Percentiles rank a stretch among this genome's conserved stretches.
Conservation (phyloP, 768 basidiomycete species). For the Podaxis mareebaensis region DNA sequence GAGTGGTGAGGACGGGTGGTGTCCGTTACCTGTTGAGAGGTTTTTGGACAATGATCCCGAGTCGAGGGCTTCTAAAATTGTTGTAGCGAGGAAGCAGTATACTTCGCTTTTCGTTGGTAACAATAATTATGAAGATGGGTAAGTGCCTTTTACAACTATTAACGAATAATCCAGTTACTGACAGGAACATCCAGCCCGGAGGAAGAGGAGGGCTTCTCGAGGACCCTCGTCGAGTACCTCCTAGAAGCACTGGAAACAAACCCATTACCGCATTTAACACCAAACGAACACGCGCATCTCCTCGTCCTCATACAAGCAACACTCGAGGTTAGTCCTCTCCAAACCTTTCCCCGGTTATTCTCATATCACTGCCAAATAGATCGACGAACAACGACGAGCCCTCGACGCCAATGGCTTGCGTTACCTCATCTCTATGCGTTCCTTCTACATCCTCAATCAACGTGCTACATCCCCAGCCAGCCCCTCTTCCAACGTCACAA, state of each 20-base stretch:
- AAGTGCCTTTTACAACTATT: constrained; percentile 20
- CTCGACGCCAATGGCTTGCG: constrained; percentile 91
- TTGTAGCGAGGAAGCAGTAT: constrained; percentile 39
- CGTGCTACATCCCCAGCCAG: constrained; percentile 39
- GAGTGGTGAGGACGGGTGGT: constrained; percentile 34
- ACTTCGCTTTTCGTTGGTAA: constrained; percentile 54
- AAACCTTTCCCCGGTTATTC: constrained; percentile 13
- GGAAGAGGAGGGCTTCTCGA: constrained; percentile 58
- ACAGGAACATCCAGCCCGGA: constrained; percentile 37
- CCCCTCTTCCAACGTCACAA: constrained; percentile 49
- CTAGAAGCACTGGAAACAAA: constrained; percentile 62
- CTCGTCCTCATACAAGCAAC: constrained; percentile 85
- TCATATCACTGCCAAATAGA: constrained; percentile 41
- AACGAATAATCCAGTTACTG: neutral
- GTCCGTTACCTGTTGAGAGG: constrained; percentile 56
- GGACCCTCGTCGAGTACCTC: constrained; percentile 57
- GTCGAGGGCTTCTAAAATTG: constrained; percentile 16
- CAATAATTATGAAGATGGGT: constrained; percentile 45
- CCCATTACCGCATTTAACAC: constrained; percentile 69
- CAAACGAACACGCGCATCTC: constrained; percentile 82
- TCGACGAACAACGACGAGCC: constrained; percentile 88
- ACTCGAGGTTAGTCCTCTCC: constrained; percentile 59
- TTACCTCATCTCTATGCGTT: constrained; percentile 90
- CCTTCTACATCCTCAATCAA: constrained; percentile 83
- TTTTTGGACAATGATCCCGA: constrained; percentile 46